Conservation (phyloP, 2,329 filamentous ascomycete species). For the Neonectria coccinea region DNA sequence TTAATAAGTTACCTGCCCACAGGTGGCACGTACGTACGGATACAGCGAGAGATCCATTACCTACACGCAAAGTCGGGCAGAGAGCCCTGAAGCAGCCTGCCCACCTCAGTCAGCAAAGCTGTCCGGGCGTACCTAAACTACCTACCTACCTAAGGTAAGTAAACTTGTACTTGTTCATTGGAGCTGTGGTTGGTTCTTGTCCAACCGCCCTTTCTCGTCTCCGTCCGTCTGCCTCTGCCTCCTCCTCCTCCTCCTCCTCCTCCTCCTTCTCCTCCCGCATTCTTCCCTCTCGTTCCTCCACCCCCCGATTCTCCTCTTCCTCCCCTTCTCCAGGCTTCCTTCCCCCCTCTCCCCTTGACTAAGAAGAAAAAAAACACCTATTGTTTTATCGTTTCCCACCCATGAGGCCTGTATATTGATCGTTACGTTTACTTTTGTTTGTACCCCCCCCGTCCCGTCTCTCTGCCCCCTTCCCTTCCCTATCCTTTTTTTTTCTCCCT, state of each 20-base stretch:
- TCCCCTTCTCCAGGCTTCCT: slow-evolving; percentile 45
- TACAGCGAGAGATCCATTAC: too few species aligned
- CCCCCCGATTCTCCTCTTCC: slow-evolving; percentile 41
- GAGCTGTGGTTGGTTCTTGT: neutral
- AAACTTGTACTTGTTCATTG: neutral
- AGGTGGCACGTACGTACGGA: too few species aligned
- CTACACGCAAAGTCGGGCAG: neutral
- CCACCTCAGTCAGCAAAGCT: neutral
- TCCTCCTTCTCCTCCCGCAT: slow-evolving; percentile 33
- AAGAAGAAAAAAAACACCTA: slow-evolving; percentile 38
- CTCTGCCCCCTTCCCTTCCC: slow-evolving; percentile 30
- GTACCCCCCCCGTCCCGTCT: slow-evolving; percentile 31
- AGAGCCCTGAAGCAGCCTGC: neutral
- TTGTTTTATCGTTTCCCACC: slow-evolving; percentile 37
- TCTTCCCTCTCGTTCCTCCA: slow-evolving; percentile 38
- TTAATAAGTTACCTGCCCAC: too few species aligned
- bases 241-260: too few species aligned
- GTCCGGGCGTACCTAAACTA: too few species aligned
- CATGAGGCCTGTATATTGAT: slow-evolving; percentile 55
- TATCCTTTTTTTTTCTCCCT: slow-evolving; percentile 34
- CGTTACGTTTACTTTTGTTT: slow-evolving; percentile 46
- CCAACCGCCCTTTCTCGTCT: slow-evolving; percentile 30
- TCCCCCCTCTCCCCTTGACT: slow-evolving; percentile 10
- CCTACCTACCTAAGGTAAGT: too few species aligned
- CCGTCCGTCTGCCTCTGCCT: slow-evolving; percentile 17